A percentile compares a stretch with the other conserved stretches of the same genome.
phyloP scores from a whole-genome alignment of 1,139 yeast species.

The Kodamaea plutei region DNA sequence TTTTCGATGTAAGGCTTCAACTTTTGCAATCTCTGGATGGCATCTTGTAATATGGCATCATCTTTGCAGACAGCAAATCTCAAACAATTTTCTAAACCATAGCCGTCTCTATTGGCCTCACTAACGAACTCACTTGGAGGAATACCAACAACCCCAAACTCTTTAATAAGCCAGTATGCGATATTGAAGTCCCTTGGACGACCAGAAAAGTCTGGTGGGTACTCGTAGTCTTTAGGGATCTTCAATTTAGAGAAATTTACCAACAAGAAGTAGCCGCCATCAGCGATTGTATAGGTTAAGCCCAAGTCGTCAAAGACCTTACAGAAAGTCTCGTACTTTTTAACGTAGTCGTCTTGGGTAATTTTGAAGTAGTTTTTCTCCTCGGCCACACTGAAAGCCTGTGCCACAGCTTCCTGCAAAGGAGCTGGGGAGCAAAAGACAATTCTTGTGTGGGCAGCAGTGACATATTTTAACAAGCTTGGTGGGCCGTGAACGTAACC shows the following conservation, averaged over 20 bases:
- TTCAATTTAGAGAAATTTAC: constrained; percentile 82
- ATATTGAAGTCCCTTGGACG: constrained; percentile 78
- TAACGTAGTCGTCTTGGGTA: constrained; percentile 62
- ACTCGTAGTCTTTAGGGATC: constrained; percentile 66
- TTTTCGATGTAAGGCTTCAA: constrained; percentile 36
- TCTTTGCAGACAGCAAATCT: constrained; percentile 97
- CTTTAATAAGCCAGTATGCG: constrained; percentile 90
- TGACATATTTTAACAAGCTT: constrained; percentile 73
- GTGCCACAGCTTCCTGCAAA: constrained; percentile 88
- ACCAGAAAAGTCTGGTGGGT: constrained; percentile 62
- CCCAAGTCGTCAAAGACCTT: constrained; percentile 79
- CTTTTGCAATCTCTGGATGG: constrained; percentile 67
- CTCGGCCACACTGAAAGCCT: constrained; percentile 62
- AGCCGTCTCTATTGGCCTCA: constrained; percentile 54
- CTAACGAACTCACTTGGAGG: constrained; percentile 93
- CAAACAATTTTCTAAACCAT: constrained; percentile 75
- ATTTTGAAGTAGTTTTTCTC: constrained; percentile 61
- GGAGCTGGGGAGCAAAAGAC: constrained; percentile 90
- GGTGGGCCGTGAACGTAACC: constrained; percentile 93
- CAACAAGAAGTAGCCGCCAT: constrained; percentile 88
- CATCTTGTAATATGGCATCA: constrained; percentile 72
- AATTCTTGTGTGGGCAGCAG: constrained; percentile 90
- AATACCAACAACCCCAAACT: constrained; percentile 90
- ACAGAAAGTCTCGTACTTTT: constrained; percentile 69
- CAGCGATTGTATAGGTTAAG: constrained; percentile 83